Conservation (phyloP, 2,329 filamentous ascomycete species). For the Madurella fahalii region DNA sequence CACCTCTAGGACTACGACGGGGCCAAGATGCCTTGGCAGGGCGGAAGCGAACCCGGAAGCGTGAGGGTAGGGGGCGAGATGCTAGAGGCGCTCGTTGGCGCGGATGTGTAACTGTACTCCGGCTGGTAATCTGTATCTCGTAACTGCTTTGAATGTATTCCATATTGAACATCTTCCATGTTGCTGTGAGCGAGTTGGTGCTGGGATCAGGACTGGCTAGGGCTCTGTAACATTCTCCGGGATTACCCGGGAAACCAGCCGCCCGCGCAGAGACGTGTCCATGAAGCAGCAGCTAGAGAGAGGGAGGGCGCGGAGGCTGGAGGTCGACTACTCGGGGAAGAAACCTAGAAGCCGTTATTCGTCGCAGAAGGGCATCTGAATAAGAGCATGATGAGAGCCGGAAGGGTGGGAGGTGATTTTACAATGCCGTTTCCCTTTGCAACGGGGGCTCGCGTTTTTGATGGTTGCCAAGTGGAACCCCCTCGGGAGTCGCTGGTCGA, state of each 20-base stretch:
- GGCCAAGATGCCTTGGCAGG: background rate
- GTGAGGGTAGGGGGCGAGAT: background rate
- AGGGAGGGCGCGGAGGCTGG: background rate
- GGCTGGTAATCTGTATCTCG: too few relatives aligned
- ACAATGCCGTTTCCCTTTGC: background rate
- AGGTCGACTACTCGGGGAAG: background rate
- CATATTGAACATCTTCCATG: too few relatives aligned
- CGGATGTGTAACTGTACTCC: too few relatives aligned
- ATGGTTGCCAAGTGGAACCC: constrained; percentile 19
- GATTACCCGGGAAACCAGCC: constrained; percentile 23
- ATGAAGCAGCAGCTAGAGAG: background rate
- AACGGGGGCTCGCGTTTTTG: constrained; percentile 11
- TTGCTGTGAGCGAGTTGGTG: background rate
- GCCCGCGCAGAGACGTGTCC: background rate
- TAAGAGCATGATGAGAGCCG: too few relatives aligned
- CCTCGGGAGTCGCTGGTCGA: constrained; percentile 22
- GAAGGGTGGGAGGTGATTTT: background rate
- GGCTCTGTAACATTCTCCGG: constrained; percentile 22
- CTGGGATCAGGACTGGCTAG: constrained; percentile 3
- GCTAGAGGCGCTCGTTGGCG: background rate
- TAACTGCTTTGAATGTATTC: too few relatives aligned
- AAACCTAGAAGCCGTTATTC: background rate
- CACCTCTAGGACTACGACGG: background rate
- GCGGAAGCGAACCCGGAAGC: background rate
- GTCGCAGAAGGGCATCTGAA: too few relatives aligned